phyloP scores from a whole-genome alignment of 106 monocot species.

The Platanthera zijinensis region DNA sequence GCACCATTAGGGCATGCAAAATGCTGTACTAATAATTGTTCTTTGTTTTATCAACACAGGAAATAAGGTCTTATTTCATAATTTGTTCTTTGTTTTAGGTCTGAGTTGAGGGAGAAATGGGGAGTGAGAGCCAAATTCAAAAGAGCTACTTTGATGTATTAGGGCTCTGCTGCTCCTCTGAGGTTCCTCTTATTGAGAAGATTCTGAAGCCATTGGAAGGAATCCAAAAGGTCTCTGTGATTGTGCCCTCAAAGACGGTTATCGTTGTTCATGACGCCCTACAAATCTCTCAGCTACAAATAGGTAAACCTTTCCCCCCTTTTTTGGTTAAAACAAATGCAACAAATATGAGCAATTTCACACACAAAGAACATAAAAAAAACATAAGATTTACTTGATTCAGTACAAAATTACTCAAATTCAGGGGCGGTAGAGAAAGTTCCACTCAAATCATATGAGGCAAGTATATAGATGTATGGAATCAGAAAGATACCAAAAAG shows the following conservation, averaged over 20 bases:
- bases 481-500: too few species aligned
- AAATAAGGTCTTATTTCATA: background rate
- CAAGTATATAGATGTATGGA: too few species aligned
- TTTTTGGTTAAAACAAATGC: too few species aligned
- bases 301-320: constrained; percentile 29
- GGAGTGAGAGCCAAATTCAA: constrained; percentile 8
- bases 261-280: constrained; percentile 64
- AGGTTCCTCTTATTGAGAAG: constrained; percentile 69
- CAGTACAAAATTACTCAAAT: too few species aligned
- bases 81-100: background rate
- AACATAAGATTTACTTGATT: too few species aligned
- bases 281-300: constrained; percentile 54
- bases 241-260: constrained; percentile 77
- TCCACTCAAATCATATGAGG: too few species aligned
- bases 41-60: background rate
- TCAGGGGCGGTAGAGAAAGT: too few species aligned
- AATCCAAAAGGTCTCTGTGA: constrained; percentile 50
- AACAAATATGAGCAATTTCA: too few species aligned
- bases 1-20: background rate
- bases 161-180: constrained; percentile 85
- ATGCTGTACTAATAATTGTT: background rate
- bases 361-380: too few species aligned
- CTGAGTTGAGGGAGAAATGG: background rate
- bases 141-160: constrained; percentile 95
- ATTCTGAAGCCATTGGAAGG: constrained; percentile 55